phyloP scores from a whole-genome alignment of 1,284 basidiomycete species.

The Fomitopsis pinicola region DNA sequence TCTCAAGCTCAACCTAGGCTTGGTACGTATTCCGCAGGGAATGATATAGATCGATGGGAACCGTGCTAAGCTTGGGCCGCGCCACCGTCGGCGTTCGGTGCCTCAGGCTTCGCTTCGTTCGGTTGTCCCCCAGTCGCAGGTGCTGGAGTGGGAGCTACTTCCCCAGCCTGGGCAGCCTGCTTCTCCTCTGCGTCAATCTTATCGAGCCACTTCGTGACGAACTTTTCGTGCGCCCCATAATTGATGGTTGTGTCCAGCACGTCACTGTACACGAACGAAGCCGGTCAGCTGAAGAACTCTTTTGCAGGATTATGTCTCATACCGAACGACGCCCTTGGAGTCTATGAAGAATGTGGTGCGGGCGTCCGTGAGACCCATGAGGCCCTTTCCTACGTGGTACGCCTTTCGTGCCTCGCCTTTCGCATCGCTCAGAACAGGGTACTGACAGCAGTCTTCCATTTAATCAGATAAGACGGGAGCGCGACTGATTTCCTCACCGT shows the following conservation, averaged over 20 bases:
- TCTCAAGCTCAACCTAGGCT: neutral
- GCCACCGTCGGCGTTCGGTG: neutral
- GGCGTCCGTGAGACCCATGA: conserved; percentile 62
- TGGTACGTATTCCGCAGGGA: neutral
- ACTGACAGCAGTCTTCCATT: conserved; percentile 34
- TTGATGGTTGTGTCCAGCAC: conserved; percentile 53
- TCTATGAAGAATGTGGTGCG: conserved; percentile 77
- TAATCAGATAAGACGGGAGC: conserved; percentile 5
- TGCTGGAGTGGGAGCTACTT: conserved; percentile 10
- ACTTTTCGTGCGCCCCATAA: conserved; percentile 60
- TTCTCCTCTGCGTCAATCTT: conserved; percentile 41
- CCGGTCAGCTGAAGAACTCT: neutral
- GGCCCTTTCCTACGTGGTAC: conserved; percentile 58
- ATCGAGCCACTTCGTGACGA: conserved; percentile 62
- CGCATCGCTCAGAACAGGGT: conserved; percentile 70
- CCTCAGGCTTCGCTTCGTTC: conserved; percentile 4
- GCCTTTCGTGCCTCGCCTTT: conserved; percentile 57
- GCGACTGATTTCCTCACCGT: conserved; percentile 37
- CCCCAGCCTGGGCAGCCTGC: conserved; percentile 14
- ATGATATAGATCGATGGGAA: neutral
- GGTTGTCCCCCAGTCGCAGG: conserved; percentile 9
- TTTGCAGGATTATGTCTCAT: conserved; percentile 15
- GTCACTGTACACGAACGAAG: conserved; percentile 34
- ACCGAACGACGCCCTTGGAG: conserved; percentile 62
- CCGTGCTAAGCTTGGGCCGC: neutral